Conservation (phyloP, 75 land plant species). For the Picea glauca region DNA sequence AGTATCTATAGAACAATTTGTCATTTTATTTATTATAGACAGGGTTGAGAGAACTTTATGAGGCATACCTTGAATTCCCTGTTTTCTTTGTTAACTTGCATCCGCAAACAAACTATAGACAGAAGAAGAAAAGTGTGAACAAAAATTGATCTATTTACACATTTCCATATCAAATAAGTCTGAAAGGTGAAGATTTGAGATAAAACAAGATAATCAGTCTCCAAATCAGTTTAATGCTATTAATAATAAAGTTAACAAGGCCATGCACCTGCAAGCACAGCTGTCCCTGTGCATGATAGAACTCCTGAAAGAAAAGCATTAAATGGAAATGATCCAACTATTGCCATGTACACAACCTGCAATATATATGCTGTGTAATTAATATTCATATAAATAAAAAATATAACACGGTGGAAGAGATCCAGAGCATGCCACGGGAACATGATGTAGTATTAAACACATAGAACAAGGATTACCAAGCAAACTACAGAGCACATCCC, state of each 20-base stretch:
- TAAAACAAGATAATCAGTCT: background rate
- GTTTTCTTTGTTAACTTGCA: slow-evolving; percentile 94
- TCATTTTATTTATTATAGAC: background rate
- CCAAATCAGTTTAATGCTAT: background rate
- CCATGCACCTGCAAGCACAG: slow-evolving; percentile 82
- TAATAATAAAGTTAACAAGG: background rate
- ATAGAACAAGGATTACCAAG: background rate
- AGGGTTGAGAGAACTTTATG: background rate
- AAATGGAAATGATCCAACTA: slow-evolving; percentile 94
- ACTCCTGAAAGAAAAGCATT: slow-evolving; percentile 94
- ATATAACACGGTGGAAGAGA: background rate
- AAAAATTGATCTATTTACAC: background rate
- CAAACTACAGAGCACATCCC: too few species aligned
- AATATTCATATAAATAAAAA: background rate
- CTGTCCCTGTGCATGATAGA: slow-evolving; percentile 85
- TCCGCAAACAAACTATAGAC: slow-evolving; percentile 80
- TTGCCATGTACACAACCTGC: slow-evolving; percentile 84
- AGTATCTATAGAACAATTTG: background rate
- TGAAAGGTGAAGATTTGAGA: background rate
- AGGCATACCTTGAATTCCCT: slow-evolving; percentile 89
- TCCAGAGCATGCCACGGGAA: background rate
- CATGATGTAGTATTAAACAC: background rate
- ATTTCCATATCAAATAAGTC: background rate
- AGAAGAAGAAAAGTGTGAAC: background rate
- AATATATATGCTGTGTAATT: background rate